Base-by-base conservation (phyloP, 371 early-diverging fungal genomes). In the Mucor circinelloides region DNA sequence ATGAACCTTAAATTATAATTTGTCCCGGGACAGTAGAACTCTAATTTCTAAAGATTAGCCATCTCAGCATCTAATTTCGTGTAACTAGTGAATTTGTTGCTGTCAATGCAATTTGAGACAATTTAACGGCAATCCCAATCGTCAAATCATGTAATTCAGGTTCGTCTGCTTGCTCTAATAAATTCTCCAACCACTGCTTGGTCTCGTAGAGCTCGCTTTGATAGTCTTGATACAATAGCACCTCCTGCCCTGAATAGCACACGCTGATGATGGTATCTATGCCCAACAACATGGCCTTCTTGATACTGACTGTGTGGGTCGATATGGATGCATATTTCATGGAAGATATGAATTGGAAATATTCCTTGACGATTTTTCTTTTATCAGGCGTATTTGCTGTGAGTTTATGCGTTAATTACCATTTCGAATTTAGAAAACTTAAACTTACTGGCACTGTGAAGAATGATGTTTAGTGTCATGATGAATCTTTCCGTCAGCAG, bases 401-500 rank as follows among this genome's bases (percentile, higher is more conserved):
- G 21, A 3, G 48, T 48, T 2, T 42, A 2, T 17, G n/a, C 21
- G 21, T 7, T 38, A 38, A 13, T 13, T 38, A 38, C 15, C 9
- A 12, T 5, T 17, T 42, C 17, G 1, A n/a, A 17, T 42, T n/a
- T 42, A 6, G n/a, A 42, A 42, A 12, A 17, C 1, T 42, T 12
- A 12, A 52, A 68, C 75, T 70, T 74, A 79, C 84, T 84, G 19
- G 81, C 66, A 59, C 76, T 69, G 30, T 80, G 73, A 65, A 84
- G 60, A n/a, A 84, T 78, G 21, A 81, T 69, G 63, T 78, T 75
- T 34, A 81, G 55, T 0, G 82, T 77, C 74, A 81, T 76, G n/a
- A 84, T 72, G 56, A 80, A 80, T 19, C 77, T 71, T 40, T 83
- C 83, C 19, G 73, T 56, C 23, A 83, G 42, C 17, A 78, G 17